phyloP scores from a whole-genome alignment of 2,329 filamentous ascomycete species.

The Ophiosphaerella narmari region DNA sequence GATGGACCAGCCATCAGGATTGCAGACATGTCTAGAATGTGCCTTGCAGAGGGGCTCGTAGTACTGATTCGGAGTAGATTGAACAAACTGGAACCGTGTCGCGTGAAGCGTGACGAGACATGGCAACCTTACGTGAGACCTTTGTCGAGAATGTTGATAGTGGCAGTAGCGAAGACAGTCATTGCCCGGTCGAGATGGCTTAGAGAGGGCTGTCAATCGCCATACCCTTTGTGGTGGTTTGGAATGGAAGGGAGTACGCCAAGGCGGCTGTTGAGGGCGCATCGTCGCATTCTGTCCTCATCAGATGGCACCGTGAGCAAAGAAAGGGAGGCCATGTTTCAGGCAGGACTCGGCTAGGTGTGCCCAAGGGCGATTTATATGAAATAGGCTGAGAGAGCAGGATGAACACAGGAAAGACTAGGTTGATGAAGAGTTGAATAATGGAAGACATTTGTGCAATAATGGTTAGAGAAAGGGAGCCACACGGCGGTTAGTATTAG shows the following conservation, averaged over 20 bases:
- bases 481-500: too few relatives aligned
- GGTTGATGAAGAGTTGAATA: not conserved
- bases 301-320: slow-evolving; percentile 14
- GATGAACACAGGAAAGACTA: not conserved
- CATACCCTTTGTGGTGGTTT: slow-evolving; percentile 23
- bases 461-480: too few relatives aligned
- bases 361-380: not conserved
- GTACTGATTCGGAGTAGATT: slow-evolving; percentile 31
- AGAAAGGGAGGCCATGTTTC: slow-evolving; percentile 16
- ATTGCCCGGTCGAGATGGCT: slow-evolving; percentile 19
- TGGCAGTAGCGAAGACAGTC: slow-evolving; percentile 24
- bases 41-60: slow-evolving; percentile 42
- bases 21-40: slow-evolving; percentile 36
- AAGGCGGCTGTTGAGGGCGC: slow-evolving; percentile 23
- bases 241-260: slow-evolving; percentile 32
- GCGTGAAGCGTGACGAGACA: slow-evolving; percentile 30
- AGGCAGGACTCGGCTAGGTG: not conserved
- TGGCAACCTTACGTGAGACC: slow-evolving; percentile 34
- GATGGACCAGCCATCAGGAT: slow-evolving; percentile 35
- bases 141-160: slow-evolving; percentile 27
- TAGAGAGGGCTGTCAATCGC: slow-evolving; percentile 23
- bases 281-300: slow-evolving; percentile 19
- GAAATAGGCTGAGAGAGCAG: not conserved
- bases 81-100: slow-evolving; percentile 28
- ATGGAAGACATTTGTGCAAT: too few relatives aligned